phyloP scores from a whole-genome alignment of 768 basidiomycete genomes.

The Psilocybe sp. region DNA sequence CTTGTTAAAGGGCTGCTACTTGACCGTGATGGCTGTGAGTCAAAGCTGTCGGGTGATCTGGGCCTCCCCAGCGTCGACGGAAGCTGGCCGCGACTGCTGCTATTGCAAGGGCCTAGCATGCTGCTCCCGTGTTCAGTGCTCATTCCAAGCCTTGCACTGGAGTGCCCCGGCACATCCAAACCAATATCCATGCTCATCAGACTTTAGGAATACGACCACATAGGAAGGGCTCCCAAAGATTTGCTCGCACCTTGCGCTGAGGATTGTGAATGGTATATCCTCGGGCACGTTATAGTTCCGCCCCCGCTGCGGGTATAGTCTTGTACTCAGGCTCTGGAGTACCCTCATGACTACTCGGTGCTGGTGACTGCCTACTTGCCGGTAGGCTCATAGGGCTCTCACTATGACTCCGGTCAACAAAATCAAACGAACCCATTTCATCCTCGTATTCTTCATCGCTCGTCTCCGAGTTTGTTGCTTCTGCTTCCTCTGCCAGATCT shows the following conservation, averaged over 20 bases:
- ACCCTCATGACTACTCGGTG: conserved; percentile 38
- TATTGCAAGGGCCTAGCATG: too few relatives aligned
- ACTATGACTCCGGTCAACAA: conserved; percentile 69
- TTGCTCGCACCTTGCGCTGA: conserved; percentile 43
- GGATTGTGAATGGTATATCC: conserved; percentile 84
- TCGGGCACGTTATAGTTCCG: conserved; percentile 80
- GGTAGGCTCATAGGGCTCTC: conserved; percentile 41
- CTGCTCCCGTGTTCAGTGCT: not conserved
- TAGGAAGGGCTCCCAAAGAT: conserved; percentile 11
- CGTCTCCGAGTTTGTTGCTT: conserved; percentile 40
- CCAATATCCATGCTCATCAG: conserved; percentile 10
- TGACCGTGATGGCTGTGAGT: conserved; percentile 34
- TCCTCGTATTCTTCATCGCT: conserved; percentile 30
- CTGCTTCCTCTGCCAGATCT: conserved; percentile 69
- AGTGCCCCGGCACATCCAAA: not conserved
- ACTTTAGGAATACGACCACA: conserved; percentile 11
- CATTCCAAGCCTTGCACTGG: conserved; percentile 17
- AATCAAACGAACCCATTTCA: conserved; percentile 53
- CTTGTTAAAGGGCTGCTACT: conserved; percentile 43
- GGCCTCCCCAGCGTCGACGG: too few relatives aligned
- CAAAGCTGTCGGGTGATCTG: too few relatives aligned
- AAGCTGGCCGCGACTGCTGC: too few relatives aligned
- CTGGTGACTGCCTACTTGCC: conserved; percentile 37
- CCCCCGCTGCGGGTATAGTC: conserved; percentile 92
- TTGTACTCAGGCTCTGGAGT: conserved; percentile 66